Evolutionary conservation across 805 yeast genomes (phyloP).

Genomic region (Wickerhamiella nectarea): DNA sequence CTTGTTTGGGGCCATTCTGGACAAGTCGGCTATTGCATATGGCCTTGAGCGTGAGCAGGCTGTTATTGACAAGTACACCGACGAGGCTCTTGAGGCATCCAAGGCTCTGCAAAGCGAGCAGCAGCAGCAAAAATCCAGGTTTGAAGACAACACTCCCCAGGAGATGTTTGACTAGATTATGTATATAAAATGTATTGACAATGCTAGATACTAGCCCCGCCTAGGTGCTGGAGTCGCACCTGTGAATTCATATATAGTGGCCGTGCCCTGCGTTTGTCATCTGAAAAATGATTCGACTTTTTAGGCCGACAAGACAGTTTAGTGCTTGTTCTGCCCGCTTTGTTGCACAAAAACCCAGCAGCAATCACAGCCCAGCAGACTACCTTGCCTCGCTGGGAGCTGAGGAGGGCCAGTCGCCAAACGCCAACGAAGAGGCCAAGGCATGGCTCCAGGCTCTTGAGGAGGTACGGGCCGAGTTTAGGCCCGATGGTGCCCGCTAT

Average conservation of each 20-base stretch:
- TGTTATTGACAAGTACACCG: conserved; percentile 59
- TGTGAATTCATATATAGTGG: too few species aligned
- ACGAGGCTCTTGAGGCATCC: conserved; percentile 52
- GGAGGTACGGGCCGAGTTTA: conserved; percentile 29
- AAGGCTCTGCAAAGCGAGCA: conserved; percentile 20
- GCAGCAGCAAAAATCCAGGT: neutral
- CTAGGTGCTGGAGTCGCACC: too few species aligned
- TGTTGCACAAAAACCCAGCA: neutral
- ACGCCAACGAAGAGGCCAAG: conserved; percentile 30
- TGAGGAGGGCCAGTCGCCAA: neutral
- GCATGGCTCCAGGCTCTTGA: conserved; percentile 32
- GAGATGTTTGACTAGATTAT: neutral
- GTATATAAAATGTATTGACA: neutral
- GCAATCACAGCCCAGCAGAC: conserved; percentile 6
- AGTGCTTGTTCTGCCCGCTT: neutral
- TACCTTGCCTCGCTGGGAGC: neutral
- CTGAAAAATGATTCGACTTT: neutral
- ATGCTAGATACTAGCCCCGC: too few species aligned
- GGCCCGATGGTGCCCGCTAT: conserved; percentile 25
- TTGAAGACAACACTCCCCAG: neutral
- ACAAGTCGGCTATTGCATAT: conserved; percentile 44
- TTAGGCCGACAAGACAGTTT: neutral
- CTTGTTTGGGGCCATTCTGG: conserved; percentile 72
- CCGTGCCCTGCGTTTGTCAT: too few species aligned
- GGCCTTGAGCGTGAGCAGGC: conserved; percentile 63